A percentile compares a stretch with the other conserved stretches of the same genome.
Evolutionary conservation across 768 basidiomycete species (phyloP).

Genomic region (Postia placenta): DNA sequence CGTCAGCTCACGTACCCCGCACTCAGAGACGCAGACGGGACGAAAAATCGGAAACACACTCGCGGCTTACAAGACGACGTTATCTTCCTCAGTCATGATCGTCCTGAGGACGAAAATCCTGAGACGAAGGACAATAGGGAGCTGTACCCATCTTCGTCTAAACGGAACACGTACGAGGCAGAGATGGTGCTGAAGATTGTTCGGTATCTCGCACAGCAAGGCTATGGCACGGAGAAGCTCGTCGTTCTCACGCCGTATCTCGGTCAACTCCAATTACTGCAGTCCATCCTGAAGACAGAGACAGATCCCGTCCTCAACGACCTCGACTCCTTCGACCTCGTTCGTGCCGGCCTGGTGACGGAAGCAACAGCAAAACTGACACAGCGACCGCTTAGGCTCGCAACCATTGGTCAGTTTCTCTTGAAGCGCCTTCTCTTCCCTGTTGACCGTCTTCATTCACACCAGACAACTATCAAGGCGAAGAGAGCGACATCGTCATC

Average conservation of each 20-base stretch:
- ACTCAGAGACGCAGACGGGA: conserved; percentile 47
- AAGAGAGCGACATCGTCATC: conserved; percentile 66
- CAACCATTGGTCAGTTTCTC: conserved; percentile 51
- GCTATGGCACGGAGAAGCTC: conserved; percentile 53
- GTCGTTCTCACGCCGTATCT: conserved; percentile 68
- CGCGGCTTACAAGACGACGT: conserved; percentile 52
- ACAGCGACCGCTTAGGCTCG: conserved; percentile 47
- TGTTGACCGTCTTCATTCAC: neutral
- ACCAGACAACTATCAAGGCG: conserved; percentile 72
- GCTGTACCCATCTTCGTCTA: conserved; percentile 43
- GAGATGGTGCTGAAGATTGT: conserved; percentile 63
- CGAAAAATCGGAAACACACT: conserved; percentile 43
- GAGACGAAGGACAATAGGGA: conserved; percentile 41
- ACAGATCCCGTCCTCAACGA: conserved; percentile 59
- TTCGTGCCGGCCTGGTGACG: conserved; percentile 48
- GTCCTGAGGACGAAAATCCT: conserved; percentile 44
- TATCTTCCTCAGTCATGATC: conserved; percentile 52
- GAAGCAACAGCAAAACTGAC: conserved; percentile 30
- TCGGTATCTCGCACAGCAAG: conserved; percentile 60
- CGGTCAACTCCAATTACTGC: conserved; percentile 54
- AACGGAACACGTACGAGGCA: conserved; percentile 54
- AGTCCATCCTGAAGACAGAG: conserved; percentile 35
- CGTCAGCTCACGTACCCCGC: conserved; percentile 61
- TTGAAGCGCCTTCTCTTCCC: neutral
- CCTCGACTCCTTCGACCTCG: conserved; percentile 52